Base-by-base conservation (phyloP, 2,329 filamentous ascomycete genomes). In the Cercospora zeae-maydis region DNA sequence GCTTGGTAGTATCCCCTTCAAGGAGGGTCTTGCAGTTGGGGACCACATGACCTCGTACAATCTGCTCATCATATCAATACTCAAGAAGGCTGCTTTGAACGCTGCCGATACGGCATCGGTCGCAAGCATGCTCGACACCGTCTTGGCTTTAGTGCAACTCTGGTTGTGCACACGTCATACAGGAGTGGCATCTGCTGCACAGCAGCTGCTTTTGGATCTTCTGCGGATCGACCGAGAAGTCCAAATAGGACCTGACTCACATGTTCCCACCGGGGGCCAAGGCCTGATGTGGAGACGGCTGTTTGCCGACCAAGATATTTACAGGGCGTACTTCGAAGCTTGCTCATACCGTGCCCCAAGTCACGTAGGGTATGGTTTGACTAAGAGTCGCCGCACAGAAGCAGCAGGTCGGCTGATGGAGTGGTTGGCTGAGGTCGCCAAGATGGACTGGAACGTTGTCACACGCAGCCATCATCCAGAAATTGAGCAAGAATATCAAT, bases 211-310 rank as follows among this genome's bases (percentile, higher is more conserved):
- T 10, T 78, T 81, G 63, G 77, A 79, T 7, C 75, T 88, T 1
- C 71, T 88, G 34, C 78, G 80, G 57, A 76, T 84, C 4, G 82
- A 85, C 58, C 74, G 79, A 47, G 71, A 77, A 68, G 61, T 70
- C 69, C 61, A 57, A n/a, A 58, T 55, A 47, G 62, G 67, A 33
- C 61, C 67, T 5, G 64, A 68, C 31, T 65, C 68, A 14, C 66
- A 68, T 52, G 33, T 68, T 9, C 69, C 64, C 8, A 37, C 59
- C 1, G 66, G 69, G 24, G 80, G 81, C 3, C 81, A 83, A 66
- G 82, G 82, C 0, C 74, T 86, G 1, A 78, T 88, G 70, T 88
- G 85, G 86, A 82, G 84, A 70, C 81, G 86, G 16, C 67, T 88
- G 0, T 88, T 88, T 68, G 79, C 80, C 2, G 86, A 88, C 66